Base-by-base conservation (phyloP, 2,329 filamentous ascomycete species). In the Aspergillus sp. region DNA sequence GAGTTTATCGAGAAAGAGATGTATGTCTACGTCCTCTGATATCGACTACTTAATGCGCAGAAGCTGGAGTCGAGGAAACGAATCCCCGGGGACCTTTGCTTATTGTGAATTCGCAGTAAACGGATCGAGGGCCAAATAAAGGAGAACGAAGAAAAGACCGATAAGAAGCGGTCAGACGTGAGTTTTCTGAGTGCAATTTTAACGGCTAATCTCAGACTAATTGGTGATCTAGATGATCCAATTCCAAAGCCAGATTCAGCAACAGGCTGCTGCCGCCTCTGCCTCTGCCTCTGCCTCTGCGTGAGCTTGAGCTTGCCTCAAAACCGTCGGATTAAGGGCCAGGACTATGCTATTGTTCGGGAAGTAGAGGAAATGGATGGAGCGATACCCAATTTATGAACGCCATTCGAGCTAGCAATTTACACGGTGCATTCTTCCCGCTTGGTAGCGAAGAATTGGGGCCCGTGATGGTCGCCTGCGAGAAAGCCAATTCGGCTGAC, bases 1-100 rank as follows among this genome's bases (percentile, higher is more conserved):
- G 92, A 96, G 64, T 98, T 93, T 70, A 99, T 99, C 64, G 84
- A 88, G 64, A 91, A 93, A 69, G 93, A 99, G 72, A 95, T 98
- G 92, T 96, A 73, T 74, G 87, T 72, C 54, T 53, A 26, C 6
- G 6, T 17, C 17, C 8, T 47, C 18, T 26, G 5, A n/a, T n/a
- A 13, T 26, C 20, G 20, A 4, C 24, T 32, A 20, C 4, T 11
- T 6, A 13, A 9, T 43, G 22, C 12, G 18, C 41, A 43, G 41
- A 22, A 43, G 41, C 41, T 22, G 15, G 24, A 20, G 15, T n/a
- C 12, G 44, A 18, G n/a, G 44, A 15, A 17, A 7, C 4, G 24
- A 18, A 3, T n/a, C n/a, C n/a, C n/a, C 17, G 47, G 44, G 24
- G 24, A 18, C 36, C 12, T 18, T 57, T 61, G 39, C 63, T 58